Evolutionary conservation across 306 rosid species (phyloP), one percentile per base, ranked within the genome.

Genomic region (Biancaea sappan): DNA sequence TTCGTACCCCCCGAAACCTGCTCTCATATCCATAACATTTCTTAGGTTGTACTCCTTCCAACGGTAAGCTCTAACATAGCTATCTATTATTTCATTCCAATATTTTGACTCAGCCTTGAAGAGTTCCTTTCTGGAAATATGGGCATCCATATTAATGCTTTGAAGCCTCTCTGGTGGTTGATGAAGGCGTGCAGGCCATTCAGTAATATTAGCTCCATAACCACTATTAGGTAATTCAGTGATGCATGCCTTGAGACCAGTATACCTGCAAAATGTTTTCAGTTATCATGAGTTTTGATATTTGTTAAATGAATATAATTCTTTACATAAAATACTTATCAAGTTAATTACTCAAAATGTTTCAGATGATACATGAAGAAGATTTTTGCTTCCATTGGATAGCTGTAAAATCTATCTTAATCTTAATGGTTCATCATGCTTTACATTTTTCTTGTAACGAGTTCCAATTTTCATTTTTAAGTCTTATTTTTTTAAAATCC

Each of bases 1-100:
- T 72, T 50, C 11, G 46, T 91, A 91, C 98, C 98, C 98, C 75
- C 97, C 98, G 77, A 85, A 94, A 81, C 96, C 91, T 52, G 97
- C 98, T 46, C 84, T 89, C 98, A 89, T 88, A 79, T 94, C 98
- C 88, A 91, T 74, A 37, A 91, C 85, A 73, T 91, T 94, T 86
- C 97, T 84, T 26, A 91, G 72, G 46, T 77, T 77, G 52, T 78
- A 77, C n/a, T 83, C 81, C 72, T 81, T 83, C 97, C 96, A 91
- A 60, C 66, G 90, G 76, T 40, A 91, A 51, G 84, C 97, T 19
- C 71, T 79, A 31, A 89, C 74, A 67, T 91, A 94, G 73, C 89
- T 85, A 0, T 74, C 78, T 74, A 94, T 58, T 79, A 88, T 89
- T 77, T 94, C 97, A 69, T 74, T 69, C 98, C 98, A 94, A 77